Percentiles rank a stretch among this genome's conserved stretches.
phyloP scores from a whole-genome alignment of 805 yeast genomes.

The Sugiyamaella americana region DNA sequence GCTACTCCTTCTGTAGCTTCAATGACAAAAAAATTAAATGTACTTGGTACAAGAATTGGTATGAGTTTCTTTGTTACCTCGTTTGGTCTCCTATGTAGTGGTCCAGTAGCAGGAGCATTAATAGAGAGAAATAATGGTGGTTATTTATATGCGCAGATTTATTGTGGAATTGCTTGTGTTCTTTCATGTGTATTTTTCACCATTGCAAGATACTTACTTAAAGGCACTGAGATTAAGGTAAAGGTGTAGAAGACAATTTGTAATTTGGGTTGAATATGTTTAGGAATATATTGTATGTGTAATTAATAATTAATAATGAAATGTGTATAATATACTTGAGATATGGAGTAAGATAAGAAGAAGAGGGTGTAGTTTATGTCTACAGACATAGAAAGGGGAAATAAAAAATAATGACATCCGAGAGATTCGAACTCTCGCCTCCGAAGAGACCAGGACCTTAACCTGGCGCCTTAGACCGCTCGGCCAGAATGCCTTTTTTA shows the following conservation, averaged over 20 bases:
- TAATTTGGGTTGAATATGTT: conserved; percentile 8
- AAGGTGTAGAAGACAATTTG: neutral
- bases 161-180: neutral
- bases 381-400: too few species aligned
- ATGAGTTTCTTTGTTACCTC: conserved; percentile 52
- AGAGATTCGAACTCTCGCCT: conserved; percentile 86
- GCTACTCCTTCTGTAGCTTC: conserved; percentile 28
- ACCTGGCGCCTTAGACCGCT: conserved; percentile 44
- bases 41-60: conserved; percentile 46
- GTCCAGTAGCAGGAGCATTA: conserved; percentile 29
- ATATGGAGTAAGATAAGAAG: too few species aligned
- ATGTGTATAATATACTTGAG: too few species aligned
- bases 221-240: neutral
- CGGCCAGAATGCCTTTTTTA: conserved; percentile 6
- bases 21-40: conserved; percentile 23
- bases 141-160: conserved; percentile 18
- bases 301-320: too few species aligned
- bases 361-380: too few species aligned
- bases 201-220: neutral
- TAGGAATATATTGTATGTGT: too few species aligned
- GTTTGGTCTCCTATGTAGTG: conserved; percentile 34
- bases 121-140: conserved; percentile 12
- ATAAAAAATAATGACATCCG: conserved; percentile 53
- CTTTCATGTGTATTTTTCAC: neutral
- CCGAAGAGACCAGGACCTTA: conserved; percentile 62